Conservation (phyloP, 306 rosid genomes). For the Cicer yamashitae region DNA sequence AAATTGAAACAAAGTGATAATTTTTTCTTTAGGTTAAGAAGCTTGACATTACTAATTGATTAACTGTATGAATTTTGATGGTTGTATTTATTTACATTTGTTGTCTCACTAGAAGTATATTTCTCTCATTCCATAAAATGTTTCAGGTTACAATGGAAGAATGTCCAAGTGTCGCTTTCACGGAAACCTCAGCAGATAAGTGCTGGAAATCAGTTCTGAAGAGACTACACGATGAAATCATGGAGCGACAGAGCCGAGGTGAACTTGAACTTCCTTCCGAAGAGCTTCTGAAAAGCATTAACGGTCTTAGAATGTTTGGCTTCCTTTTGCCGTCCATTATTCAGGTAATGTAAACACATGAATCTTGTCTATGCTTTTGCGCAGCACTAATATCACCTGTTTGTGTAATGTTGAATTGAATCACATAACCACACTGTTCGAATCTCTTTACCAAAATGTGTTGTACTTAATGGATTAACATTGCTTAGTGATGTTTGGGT, state of each 20-base stretch:
- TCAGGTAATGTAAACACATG: conserved; percentile 56
- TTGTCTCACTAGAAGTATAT: conserved; percentile 26
- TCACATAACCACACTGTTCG: conserved; percentile 9
- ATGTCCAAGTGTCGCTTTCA: conserved; percentile 59
- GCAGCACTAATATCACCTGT: conserved; percentile 8
- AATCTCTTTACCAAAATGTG: neutral
- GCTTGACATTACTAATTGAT: no score
- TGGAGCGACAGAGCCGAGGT: conserved; percentile 49
- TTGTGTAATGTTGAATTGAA: conserved; percentile 18
- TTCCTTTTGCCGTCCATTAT: conserved; percentile 63
- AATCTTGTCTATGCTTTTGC: conserved; percentile 25
- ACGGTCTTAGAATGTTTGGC: conserved; percentile 86
- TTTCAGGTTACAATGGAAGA: conserved; percentile 84
- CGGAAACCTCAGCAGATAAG: conserved; percentile 59
- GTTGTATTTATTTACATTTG: conserved; percentile 13
- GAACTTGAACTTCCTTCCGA: conserved; percentile 52
- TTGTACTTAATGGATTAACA: conserved; percentile 24
- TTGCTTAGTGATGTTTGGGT: neutral
- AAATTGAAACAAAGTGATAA: no score
- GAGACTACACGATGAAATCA: conserved; percentile 61
- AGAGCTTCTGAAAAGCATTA: conserved; percentile 56
- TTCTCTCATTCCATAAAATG: conserved; percentile 1
- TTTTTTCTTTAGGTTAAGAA: no score
- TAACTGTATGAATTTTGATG: neutral
- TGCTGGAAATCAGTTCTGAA: conserved; percentile 83